phyloP scores from a whole-genome alignment of 495 filamentous ascomycete genomes.

The Chaetomium cochliodes region DNA sequence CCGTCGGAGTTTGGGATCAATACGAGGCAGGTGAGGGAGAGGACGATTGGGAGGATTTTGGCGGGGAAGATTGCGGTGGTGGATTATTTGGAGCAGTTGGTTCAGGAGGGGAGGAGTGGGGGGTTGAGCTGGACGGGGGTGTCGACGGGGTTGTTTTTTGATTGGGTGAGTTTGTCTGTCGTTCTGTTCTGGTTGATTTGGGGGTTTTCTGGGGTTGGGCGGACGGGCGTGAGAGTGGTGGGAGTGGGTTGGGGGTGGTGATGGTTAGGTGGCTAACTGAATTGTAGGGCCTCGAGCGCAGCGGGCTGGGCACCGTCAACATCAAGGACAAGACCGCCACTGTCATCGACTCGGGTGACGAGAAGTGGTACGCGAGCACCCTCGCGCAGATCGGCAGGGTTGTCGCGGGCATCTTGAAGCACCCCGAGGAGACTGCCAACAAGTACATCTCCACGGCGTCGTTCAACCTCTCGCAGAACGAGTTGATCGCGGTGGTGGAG shows the following conservation, averaged over 20 bases:
- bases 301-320: slow-evolving; percentile 41
- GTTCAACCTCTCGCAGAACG: slow-evolving; percentile 53
- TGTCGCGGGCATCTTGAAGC: slow-evolving; percentile 48
- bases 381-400: slow-evolving; percentile 49
- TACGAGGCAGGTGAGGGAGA: slow-evolving; percentile 35
- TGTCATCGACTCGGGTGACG: slow-evolving; percentile 56
- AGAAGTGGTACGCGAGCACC: slow-evolving; percentile 49
- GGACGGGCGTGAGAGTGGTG: too few species aligned
- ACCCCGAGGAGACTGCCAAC: slow-evolving; percentile 57
- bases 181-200: not conserved
- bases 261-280: not conserved
- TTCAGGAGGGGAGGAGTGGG: slow-evolving; percentile 32
- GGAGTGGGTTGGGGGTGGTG: too few species aligned
- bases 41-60: slow-evolving; percentile 45
- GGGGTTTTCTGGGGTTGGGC: too few species aligned
- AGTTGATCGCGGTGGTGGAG: slow-evolving; percentile 52
- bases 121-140: slow-evolving; percentile 54
- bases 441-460: slow-evolving; percentile 50
- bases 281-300: slow-evolving; percentile 41
- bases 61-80: slow-evolving; percentile 49
- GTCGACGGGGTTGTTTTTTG: slow-evolving; percentile 52
- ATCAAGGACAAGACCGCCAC: slow-evolving; percentile 44
- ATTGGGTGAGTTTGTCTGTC: slow-evolving; percentile 44
- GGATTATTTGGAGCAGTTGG: slow-evolving; percentile 50
- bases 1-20: slow-evolving; percentile 64